These are phyloP conservation scores for Ustilago lituana DNA, from an alignment of 1,284 basidiomycete genomes.

Conservation along the genomic window DNA sequence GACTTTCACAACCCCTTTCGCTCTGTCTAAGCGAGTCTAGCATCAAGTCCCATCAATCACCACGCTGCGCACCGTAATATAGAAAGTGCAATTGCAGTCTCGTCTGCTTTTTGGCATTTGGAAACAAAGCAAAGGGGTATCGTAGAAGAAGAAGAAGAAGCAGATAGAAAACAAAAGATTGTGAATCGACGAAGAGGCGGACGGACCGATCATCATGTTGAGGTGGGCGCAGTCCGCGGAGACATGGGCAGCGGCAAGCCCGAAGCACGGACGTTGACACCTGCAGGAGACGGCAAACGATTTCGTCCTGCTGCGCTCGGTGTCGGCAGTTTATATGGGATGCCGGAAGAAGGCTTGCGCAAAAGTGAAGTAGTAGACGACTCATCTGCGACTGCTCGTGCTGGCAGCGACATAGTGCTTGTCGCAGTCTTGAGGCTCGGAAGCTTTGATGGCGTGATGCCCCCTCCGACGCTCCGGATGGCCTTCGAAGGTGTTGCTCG, in stretches of 20 bases:
- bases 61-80: neutral
- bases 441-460: constrained; percentile 37
- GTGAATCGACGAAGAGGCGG: too few relatives aligned
- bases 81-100: constrained; percentile 3
- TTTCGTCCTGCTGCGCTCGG: constrained; percentile 1
- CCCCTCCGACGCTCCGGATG: constrained; percentile 7
- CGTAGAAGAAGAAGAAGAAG: neutral
- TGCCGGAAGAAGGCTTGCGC: neutral
- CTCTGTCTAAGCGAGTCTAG: too few relatives aligned
- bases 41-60: too few relatives aligned
- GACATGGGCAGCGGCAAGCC: too few relatives aligned
- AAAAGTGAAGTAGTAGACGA: neutral
- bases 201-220: neutral
- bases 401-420: constrained; percentile 16
- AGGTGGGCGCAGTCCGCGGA: neutral
- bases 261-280: neutral
- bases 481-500: constrained; percentile 11
- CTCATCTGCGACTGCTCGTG: neutral
- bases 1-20: too few relatives aligned
- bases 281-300: neutral
- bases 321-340: neutral
- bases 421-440: constrained; percentile 17
- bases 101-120: constrained; percentile 1
- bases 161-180: neutral
- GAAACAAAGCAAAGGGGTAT: constrained; percentile 14